Percentiles rank a stretch among this genome's conserved stretches.
Evolutionary conservation across 208 protist species (phyloP).

Genomic region (Tritrichomonas musculus): DNA sequence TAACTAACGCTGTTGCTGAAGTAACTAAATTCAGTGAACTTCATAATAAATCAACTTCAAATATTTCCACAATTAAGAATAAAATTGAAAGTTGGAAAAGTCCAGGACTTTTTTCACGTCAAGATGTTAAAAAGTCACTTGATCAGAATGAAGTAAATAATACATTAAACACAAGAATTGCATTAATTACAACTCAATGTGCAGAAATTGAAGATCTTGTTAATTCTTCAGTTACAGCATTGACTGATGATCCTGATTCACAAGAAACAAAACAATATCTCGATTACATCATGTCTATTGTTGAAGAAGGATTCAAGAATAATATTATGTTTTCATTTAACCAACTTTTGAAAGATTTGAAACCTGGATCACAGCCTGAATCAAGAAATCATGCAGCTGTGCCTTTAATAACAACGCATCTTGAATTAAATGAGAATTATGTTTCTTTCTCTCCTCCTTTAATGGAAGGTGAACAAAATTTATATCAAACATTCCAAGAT

Average conservation of each 20-base stretch:
- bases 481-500: background rate
- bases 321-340: constrained; percentile 10
- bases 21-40: constrained; percentile 42
- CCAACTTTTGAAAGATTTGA: background rate
- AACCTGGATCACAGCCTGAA: background rate
- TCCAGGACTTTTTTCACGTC: background rate
- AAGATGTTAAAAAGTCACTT: constrained; percentile 9
- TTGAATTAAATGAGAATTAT: background rate
- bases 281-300: background rate
- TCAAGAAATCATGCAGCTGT: background rate
- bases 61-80: constrained; percentile 34
- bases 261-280: constrained; percentile 16
- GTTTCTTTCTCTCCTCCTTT: background rate
- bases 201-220: background rate
- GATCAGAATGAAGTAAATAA: constrained; percentile 31
- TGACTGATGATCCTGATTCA: background rate
- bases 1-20: constrained; percentile 41
- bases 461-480: background rate
- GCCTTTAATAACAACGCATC: background rate
- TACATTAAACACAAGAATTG: background rate
- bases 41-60: constrained; percentile 38
- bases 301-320: background rate
- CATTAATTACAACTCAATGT: background rate
- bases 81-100: constrained; percentile 6
- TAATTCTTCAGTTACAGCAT: background rate